Percentiles rank a stretch among this genome's conserved stretches.
phyloP scores from a whole-genome alignment of 495 filamentous ascomycete genomes.

The Tuber borchii region DNA sequence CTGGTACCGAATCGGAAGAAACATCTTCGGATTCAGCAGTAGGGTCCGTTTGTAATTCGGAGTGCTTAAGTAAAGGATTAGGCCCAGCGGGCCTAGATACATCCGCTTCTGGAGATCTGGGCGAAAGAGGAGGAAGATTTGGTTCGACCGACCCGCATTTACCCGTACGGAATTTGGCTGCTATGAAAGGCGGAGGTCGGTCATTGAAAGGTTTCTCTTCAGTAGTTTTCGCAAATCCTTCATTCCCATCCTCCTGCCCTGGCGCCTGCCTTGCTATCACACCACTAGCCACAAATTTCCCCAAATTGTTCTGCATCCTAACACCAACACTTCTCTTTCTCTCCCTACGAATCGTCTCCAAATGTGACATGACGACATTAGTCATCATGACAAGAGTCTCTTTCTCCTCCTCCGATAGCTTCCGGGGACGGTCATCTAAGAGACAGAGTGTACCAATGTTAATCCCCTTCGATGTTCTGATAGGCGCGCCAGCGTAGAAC shows the following conservation, averaged over 20 bases:
- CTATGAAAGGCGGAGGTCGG: background rate
- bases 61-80: background rate
- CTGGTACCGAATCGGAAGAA: background rate
- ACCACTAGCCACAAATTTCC: constrained; percentile 16
- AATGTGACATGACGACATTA: constrained; percentile 55
- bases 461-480: constrained; percentile 58
- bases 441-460: constrained; percentile 63
- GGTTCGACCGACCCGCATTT: too few species aligned
- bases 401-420: constrained; percentile 42
- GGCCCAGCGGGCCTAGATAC: too few species aligned
- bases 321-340: constrained; percentile 1
- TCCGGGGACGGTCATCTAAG: constrained; percentile 51
- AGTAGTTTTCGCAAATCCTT: background rate
- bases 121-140: too few species aligned
- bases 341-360: constrained; percentile 44
- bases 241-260: background rate
- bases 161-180: too few species aligned
- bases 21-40: background rate
- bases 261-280: background rate
- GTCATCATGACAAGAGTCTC: constrained; percentile 49
- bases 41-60: too few species aligned
- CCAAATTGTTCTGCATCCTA: constrained; percentile 18
- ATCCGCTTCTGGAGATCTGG: too few species aligned
- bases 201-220: background rate
- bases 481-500: constrained; percentile 59